Base-by-base conservation (phyloP, 2,329 filamentous ascomycete species). In the Aspergillus awamori region DNA sequence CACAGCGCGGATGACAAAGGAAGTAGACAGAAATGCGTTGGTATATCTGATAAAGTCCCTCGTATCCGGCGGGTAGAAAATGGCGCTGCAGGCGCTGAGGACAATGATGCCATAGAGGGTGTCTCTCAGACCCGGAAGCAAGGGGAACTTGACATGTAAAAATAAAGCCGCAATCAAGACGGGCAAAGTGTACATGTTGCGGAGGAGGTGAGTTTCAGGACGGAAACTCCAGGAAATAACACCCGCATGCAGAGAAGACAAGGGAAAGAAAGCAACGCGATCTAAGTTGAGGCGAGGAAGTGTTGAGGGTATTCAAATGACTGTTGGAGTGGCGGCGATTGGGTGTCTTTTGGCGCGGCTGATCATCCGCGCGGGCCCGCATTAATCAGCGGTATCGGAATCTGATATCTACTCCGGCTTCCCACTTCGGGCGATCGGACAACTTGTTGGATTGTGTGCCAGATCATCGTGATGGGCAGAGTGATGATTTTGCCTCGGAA, bases 21-120 rank as follows among this genome's bases (percentile, higher is more conserved):
- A 59, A 17, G 59, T 54, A 4, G 63, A 62, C 5, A 66, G 41
- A 43, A 66, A 66, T 13, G 58, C 63, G 56, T 66, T 65, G n/a
- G 63, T 45, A 47, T 66, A 66, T 49, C 55, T 60, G 20, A 63
- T 15, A 28, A 64, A 52, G 30, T 56, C 30, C 22, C 30, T 13
- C 39, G 53, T 15, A 8, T 57, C 24, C 38, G 58, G 64, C 3
- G 64, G 64, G 39, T 28, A 60, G 41, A 66, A 39, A n/a, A 56
- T 38, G 7, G 64, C 59, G 24, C 58, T 48, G 39, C 62, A 53
- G 6, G 61, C 58, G 28, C 60, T 61, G 15, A 53, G 56, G 33
- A 49, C 13, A 20, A 65, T 61, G 28, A 56, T 45, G 22, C 39
- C 53, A 33, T 47, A 56, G 28, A 56, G 53, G 10, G 39, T 30